A percentile compares a stretch with the other conserved stretches of the same genome.
These are phyloP conservation scores for Zelopaecilomyces penicillatus DNA, from an alignment of 2,329 filamentous ascomycete genomes.

Conservation along the genomic window DNA sequence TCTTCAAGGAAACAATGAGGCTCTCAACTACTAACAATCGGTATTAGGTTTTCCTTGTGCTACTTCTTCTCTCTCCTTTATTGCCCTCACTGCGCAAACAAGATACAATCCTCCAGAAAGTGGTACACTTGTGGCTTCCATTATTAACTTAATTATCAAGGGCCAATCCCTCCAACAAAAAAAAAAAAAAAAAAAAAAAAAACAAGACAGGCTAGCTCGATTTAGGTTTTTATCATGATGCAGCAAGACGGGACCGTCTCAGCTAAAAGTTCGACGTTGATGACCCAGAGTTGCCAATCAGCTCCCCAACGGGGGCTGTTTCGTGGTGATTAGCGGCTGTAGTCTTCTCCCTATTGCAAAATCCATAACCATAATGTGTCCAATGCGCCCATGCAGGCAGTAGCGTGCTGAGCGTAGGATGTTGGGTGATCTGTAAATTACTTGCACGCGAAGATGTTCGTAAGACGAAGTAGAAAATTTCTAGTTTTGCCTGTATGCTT, in stretches of 20 bases:
- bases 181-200: background rate
- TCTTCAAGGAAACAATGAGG: slow-evolving; percentile 6
- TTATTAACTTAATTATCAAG: slow-evolving; percentile 4
- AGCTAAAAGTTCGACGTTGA: slow-evolving; percentile 10
- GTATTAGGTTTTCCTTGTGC: slow-evolving; percentile 5
- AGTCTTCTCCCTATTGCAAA: slow-evolving; percentile 43
- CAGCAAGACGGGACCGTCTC: slow-evolving; percentile 3
- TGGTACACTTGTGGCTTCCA: slow-evolving; percentile 1
- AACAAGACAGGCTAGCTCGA: slow-evolving; percentile 1
- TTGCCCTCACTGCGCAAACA: slow-evolving; percentile 8
- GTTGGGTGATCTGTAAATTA: slow-evolving; percentile 47
- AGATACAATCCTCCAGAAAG: slow-evolving; percentile 8
- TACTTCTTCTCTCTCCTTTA: slow-evolving; percentile 1
- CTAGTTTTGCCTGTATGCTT: slow-evolving; percentile 30
- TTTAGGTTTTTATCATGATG: background rate
- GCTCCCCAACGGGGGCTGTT: slow-evolving; percentile 7
- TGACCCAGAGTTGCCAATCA: slow-evolving; percentile 16
- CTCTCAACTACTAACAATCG: slow-evolving; percentile 8
- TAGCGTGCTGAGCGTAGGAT: slow-evolving; percentile 48
- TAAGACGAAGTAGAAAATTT: slow-evolving; percentile 39
- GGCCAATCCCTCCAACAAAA: slow-evolving; percentile 2
- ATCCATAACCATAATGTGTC: slow-evolving; percentile 54
- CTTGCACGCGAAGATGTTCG: slow-evolving; percentile 42
- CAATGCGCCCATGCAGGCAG: slow-evolving; percentile 45
- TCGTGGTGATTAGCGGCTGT: slow-evolving; percentile 20